Base-by-base conservation (phyloP, 1,284 basidiomycete species). In the Gymnopus androsaceus region DNA sequence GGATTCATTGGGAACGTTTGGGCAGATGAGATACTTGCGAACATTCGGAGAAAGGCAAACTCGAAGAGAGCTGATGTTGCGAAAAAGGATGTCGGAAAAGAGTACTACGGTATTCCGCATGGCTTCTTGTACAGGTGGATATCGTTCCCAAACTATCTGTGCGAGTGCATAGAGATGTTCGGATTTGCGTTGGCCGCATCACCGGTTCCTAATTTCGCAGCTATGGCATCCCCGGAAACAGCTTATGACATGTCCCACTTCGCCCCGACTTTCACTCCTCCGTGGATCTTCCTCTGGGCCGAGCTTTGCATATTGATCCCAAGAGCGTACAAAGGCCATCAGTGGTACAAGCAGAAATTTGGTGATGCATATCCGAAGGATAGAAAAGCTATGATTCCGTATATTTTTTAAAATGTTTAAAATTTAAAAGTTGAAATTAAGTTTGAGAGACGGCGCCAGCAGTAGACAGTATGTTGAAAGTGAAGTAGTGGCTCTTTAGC, bases 71-170 rank as follows among this genome's bases (percentile, higher is more conserved):
- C 57, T 36, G 41, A 31, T 61, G 66, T 56, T 73, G 7, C 6
- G n/a, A 46, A 33, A 27, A 17, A 19, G 3, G 50, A 52, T 25
- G 42, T 37, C 19, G 48, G 41, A 17, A 17, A 12, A 12, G 77
- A 81, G 56, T 78, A 87, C 70, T 97, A 97, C 68, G 84, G 84
- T 3, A 87, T 97, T 59, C 95, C 95, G 0, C 78, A 85, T 51
- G 94, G 94, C 0, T 84, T 85, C 3, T 74, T 96, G 30, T 97
- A 92, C 76, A 66, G 71, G 47, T 85, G 81, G 67, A 78, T 97
- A 61, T 93, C 92, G n/a, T 95, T 87, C 72, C 94, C 95, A 1
- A 95, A 97, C 72, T 97, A 97, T 71, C 76, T 94, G 49, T 94
- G 89, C 72, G 94, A 96, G 71, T 97, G 92, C 92, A 63, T 87